phyloP scores from a whole-genome alignment of 2,329 filamentous ascomycete genomes.

The Tolypocladium endophyticum region DNA sequence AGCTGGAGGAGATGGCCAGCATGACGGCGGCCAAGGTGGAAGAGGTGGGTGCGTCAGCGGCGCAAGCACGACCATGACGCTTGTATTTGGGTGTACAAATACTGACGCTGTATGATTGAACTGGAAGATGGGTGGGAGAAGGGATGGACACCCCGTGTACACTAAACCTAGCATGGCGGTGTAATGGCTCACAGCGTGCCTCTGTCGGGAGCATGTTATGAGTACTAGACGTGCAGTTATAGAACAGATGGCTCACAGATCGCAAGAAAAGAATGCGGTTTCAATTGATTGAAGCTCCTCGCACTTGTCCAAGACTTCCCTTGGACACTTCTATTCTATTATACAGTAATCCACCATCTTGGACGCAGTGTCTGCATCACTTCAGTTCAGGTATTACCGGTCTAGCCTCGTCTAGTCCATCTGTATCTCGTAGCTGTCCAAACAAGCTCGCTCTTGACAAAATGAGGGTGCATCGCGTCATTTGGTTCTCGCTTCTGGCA shows the following conservation, averaged over 20 bases:
- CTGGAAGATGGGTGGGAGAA: background rate
- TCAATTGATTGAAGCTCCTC: background rate
- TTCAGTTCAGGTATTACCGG: background rate
- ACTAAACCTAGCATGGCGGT: background rate
- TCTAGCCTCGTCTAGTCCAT: background rate
- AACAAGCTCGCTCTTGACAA: background rate
- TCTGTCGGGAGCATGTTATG: background rate
- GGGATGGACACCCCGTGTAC: background rate
- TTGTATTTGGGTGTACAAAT: background rate
- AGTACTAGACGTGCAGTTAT: background rate
- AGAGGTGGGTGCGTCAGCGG: slow-evolving; percentile 3
- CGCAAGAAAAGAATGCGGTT: background rate
- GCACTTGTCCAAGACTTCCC: background rate
- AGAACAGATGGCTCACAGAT: background rate
- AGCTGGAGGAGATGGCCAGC: slow-evolving; percentile 28
- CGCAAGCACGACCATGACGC: background rate
- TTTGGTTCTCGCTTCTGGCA: background rate
- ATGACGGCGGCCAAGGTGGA: slow-evolving; percentile 19
- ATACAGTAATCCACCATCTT: background rate
- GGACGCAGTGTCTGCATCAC: background rate
- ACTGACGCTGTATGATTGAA: background rate
- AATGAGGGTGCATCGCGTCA: background rate
- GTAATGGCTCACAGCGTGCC: background rate
- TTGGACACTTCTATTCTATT: background rate
- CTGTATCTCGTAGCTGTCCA: background rate